phyloP scores from a whole-genome alignment of 345 rosid genomes.

The Eucalyptus shirleyi region DNA sequence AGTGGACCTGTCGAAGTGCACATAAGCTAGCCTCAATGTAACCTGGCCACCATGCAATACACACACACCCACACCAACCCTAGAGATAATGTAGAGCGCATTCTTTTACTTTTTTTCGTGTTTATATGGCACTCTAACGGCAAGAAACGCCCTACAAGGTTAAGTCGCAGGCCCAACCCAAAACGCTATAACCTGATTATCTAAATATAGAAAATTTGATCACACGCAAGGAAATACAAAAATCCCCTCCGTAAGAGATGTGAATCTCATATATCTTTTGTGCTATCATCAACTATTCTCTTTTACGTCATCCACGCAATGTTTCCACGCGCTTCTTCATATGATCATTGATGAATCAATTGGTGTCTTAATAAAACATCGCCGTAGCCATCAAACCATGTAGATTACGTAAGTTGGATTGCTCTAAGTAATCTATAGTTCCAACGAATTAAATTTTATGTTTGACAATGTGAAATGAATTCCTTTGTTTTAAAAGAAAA shows the following conservation, averaged over 20 bases:
- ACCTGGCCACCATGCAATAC: not conserved
- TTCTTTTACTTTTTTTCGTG: too few species aligned
- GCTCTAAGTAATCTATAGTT: not conserved
- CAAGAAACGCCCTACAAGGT: too few species aligned
- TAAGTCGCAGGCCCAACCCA: too few species aligned
- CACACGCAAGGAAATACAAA: too few species aligned
- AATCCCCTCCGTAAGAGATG: too few species aligned
- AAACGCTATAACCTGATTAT: too few species aligned
- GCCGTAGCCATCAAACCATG: not conserved
- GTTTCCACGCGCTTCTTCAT: not conserved
- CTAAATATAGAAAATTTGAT: too few species aligned
- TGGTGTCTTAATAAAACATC: not conserved
- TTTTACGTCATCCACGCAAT: too few species aligned
- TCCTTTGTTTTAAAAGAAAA: not conserved
- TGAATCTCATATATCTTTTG: too few species aligned
- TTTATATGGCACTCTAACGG: too few species aligned
- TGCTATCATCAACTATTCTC: not conserved
- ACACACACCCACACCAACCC: not conserved
- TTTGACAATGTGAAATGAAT: not conserved
- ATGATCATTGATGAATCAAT: not conserved
- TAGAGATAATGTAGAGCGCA: not conserved
- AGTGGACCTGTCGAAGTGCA: not conserved
- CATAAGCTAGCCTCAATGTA: not conserved
- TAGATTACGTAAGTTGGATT: not conserved
- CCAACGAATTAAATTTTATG: not conserved